These are phyloP conservation scores for Naganishia liquefaciens DNA, from an alignment of 1,284 basidiomycete species.

Conservation along the genomic window DNA sequence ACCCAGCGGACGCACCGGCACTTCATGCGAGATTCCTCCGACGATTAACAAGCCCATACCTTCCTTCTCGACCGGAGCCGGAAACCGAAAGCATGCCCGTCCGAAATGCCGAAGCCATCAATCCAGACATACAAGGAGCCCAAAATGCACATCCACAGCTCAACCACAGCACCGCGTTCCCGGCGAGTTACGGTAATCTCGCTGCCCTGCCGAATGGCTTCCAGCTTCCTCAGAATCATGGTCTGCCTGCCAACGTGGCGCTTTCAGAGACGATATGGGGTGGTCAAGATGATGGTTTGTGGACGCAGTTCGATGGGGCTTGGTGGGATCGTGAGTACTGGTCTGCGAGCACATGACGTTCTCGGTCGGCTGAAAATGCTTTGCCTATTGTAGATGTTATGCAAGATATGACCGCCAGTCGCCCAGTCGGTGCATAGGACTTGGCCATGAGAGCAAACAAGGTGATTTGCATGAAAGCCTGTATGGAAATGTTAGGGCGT, in stretches of 20 bases:
- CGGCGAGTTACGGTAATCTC: constrained; percentile 1
- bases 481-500: neutral
- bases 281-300: constrained; percentile 25
- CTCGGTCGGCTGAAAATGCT: neutral
- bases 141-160: neutral
- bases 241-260: constrained; percentile 5
- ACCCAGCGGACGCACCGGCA: constrained; percentile 41
- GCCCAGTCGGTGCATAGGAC: neutral
- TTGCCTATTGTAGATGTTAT: constrained; percentile 1
- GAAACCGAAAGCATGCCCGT: neutral
- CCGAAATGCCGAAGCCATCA: neutral
- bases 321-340: constrained; percentile 30
- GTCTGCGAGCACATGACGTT: neutral
- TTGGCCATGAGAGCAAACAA: no score
- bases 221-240: constrained; percentile 3
- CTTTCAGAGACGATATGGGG: constrained; percentile 21
- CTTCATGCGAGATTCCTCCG: constrained; percentile 44
- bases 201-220: neutral
- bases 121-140: neutral
- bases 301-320: constrained; percentile 28
- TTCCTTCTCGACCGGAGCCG: neutral
- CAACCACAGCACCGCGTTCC: constrained; percentile 1
- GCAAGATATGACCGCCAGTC: constrained; percentile 19
- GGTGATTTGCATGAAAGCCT: no score
- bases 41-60: constrained; percentile 33